A percentile compares a stretch with the other conserved stretches of the same genome.
These are phyloP conservation scores for Starmerella stellata DNA, from an alignment of 805 yeast species.

Conservation along the genomic window DNA sequence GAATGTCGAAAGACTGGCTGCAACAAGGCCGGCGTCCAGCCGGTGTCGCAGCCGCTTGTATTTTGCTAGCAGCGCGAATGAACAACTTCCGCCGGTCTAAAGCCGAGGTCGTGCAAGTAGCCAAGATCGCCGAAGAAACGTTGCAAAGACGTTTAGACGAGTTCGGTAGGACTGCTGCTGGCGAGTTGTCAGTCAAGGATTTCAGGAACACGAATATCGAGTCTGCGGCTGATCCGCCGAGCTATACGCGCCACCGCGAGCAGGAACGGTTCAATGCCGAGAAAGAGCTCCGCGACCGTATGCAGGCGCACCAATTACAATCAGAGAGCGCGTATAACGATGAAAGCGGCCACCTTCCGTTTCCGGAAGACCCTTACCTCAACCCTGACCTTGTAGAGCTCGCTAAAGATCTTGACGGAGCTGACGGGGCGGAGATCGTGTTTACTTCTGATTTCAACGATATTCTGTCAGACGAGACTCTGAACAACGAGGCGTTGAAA, in stretches of 20 bases:
- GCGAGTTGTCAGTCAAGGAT: conserved; percentile 48
- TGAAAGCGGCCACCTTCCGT: conserved; percentile 10
- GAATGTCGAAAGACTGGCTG: conserved; percentile 93
- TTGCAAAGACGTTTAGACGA: conserved; percentile 79
- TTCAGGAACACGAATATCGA: conserved; percentile 39
- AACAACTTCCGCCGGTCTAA: conserved; percentile 83
- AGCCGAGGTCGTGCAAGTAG: conserved; percentile 82
- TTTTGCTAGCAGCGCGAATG: conserved; percentile 88
- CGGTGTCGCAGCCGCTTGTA: conserved; percentile 94
- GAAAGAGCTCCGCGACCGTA: conserved; percentile 9
- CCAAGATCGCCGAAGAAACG: conserved; percentile 89
- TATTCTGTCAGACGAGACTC: conserved; percentile 15
- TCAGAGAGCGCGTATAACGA: conserved; percentile 10
- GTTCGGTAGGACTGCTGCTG: conserved; percentile 62
- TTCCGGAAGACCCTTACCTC: conserved; percentile 16
- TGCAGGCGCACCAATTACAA: conserved; percentile 2
- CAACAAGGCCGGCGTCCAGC: conserved; percentile 96
- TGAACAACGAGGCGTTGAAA: conserved; percentile 14
- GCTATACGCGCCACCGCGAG: conserved; percentile 45
- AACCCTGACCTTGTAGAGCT: conserved; percentile 14
- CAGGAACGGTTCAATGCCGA: conserved; percentile 25
- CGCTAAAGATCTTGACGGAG: conserved; percentile 17
- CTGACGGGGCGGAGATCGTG: conserved; percentile 19
- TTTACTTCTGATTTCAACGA: conserved; percentile 19
- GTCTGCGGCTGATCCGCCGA: conserved; percentile 56